phyloP scores from a whole-genome alignment of 352 stramenopile species.

The Phytopythium sindhum region DNA sequence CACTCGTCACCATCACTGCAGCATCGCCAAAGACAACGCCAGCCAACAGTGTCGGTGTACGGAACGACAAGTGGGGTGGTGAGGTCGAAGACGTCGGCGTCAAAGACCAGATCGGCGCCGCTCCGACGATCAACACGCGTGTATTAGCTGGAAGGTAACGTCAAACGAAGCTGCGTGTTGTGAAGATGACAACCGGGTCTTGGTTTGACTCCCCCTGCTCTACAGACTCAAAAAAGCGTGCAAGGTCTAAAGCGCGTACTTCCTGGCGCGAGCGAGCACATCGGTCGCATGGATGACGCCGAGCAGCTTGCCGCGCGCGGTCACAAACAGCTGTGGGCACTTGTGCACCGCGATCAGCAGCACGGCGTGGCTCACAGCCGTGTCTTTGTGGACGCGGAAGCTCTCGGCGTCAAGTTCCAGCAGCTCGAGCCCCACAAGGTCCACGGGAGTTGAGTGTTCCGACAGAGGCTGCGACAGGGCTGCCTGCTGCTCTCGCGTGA shows the following conservation, averaged over 20 bases:
- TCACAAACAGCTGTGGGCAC: slow-evolving; percentile 69
- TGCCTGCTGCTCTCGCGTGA: slow-evolving; percentile 12
- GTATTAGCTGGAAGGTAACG: background rate
- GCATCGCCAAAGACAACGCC: background rate
- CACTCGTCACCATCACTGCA: background rate
- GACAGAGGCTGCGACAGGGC: slow-evolving; percentile 36
- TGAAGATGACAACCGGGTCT: background rate
- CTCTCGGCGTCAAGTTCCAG: slow-evolving; percentile 59
- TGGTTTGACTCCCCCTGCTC: background rate
- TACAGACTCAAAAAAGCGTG: background rate
- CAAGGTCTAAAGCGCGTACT: slow-evolving; percentile 41
- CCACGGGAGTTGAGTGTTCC: slow-evolving; percentile 25
- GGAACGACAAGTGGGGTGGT: background rate
- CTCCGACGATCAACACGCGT: slow-evolving; percentile 1
- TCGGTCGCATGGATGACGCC: slow-evolving; percentile 70
- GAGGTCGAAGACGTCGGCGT: background rate
- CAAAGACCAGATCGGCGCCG: background rate
- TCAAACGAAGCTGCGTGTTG: background rate
- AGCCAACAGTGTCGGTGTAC: background rate
- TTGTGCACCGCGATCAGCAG: slow-evolving; percentile 83
- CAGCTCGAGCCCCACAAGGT: slow-evolving; percentile 58
- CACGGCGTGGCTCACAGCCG: slow-evolving; percentile 67
- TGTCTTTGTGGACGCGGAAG: slow-evolving; percentile 68
- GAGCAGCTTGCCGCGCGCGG: slow-evolving; percentile 61
- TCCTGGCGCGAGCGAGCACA: slow-evolving; percentile 56